A percentile compares a stretch with the other conserved stretches of the same genome.
Evolutionary conservation across 2,329 filamentous ascomycete species (phyloP).

Genomic region (Pseudogymnoascus sp.): DNA sequence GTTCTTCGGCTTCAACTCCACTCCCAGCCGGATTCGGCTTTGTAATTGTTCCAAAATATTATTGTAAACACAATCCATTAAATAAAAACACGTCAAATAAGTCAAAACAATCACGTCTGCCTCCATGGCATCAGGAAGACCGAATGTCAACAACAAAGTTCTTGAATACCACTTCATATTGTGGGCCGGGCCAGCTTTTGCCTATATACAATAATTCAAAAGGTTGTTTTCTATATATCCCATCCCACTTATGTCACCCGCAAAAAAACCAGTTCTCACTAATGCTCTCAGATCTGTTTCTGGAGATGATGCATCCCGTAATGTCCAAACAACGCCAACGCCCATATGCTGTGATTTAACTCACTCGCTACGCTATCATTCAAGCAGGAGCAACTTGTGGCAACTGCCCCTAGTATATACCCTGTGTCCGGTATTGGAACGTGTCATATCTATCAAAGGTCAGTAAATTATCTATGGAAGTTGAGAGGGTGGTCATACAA

Average conservation of each 20-base stretch:
- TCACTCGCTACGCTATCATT: slow-evolving; percentile 6
- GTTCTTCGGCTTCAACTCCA: not conserved
- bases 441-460: slow-evolving; percentile 59
- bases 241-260: not conserved
- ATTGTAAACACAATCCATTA: not conserved
- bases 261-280: not conserved
- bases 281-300: slow-evolving; percentile 7
- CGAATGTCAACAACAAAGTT: not conserved
- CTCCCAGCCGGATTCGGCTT: not conserved
- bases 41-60: not conserved
- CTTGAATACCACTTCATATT: slow-evolving; percentile 1
- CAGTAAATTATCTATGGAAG: slow-evolving; percentile 8
- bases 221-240: slow-evolving; percentile 6
- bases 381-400: not conserved
- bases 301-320: slow-evolving; percentile 1
- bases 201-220: slow-evolving; percentile 7
- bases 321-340: slow-evolving; percentile 6
- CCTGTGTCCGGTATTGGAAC: slow-evolving; percentile 81
- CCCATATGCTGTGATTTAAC: not conserved
- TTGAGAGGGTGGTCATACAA: slow-evolving; percentile 48
- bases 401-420: slow-evolving; percentile 58
- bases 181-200: slow-evolving; percentile 1
- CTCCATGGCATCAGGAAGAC: not conserved
- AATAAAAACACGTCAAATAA: not conserved
- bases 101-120: not conserved